Evolutionary conservation across 2,329 filamentous ascomycete genomes (phyloP), one percentile per base, ranked within the genome.

Genomic region (Monilinia polystroma): DNA sequence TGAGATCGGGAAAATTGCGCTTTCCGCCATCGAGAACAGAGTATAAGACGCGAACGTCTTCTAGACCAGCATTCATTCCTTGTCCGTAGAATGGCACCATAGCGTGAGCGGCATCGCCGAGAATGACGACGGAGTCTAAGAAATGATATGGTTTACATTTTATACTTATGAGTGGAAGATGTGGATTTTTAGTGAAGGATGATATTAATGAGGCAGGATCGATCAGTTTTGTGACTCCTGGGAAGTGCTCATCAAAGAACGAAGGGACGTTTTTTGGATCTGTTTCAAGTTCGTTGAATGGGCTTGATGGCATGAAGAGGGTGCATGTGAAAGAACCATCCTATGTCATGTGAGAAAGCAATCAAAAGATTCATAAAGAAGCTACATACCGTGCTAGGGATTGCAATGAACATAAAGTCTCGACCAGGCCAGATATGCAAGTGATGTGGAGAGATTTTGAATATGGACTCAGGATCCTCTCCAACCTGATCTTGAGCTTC

Each of bases 61-160:
- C 95, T 53, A 99, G 86, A 0, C 95, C 95, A 0, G 95, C 91
- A 75, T 99, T 99, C 88, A 99, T 96, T 49, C 95, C 95, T 78
- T 99, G 95, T 0, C 95, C 95, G 77, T 98, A 99, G 79, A 99
- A 99, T 0, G 95, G 95, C 0, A 99, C 93, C 89, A 99, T 97
- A 67, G 96, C 95, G 77, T 99, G 95, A 0, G 95, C 93, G 10
- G 95, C 93, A 76, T 99, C 95, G 67, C 95, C 95, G 47, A 99
- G 77, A 59, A 99, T 92, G 68, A 96, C 92, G 43, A 85, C 92
- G 0, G 88, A 90, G 32, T 87, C 87, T 60, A 80, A 82, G 80
- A 87, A 92, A 80, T 97, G 92, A 78, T 98, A 91, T 0, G 95
- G 95, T 23, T 85, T 85, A 80, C 93, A 97, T 79, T 97, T 98